phyloP scores from a whole-genome alignment of 2,329 filamentous ascomycete genomes.

The Microsporum canis region DNA sequence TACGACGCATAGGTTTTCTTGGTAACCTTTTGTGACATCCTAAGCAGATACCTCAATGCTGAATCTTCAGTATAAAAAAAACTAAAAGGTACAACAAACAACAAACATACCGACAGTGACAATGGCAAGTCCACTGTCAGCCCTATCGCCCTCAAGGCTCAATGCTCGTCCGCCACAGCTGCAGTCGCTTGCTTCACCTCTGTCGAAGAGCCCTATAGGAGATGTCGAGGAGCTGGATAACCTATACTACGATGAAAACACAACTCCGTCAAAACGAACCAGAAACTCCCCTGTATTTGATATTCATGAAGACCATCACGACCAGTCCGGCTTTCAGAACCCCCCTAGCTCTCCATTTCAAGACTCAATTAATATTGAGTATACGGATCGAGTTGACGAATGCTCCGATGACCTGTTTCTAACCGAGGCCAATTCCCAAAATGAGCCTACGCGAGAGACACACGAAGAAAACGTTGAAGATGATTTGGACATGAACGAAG shows the following conservation, averaged over 20 bases:
- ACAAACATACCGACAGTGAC: neutral
- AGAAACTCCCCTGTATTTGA: constrained; percentile 4
- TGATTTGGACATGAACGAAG: neutral
- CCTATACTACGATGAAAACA: neutral
- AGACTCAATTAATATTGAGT: constrained; percentile 19
- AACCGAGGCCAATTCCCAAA: constrained; percentile 18
- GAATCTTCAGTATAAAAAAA: neutral
- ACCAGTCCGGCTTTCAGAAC: constrained; percentile 8
- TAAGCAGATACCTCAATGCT: neutral
- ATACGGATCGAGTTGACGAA: constrained; percentile 16
- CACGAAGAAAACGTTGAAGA: constrained; percentile 8
- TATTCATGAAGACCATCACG: constrained; percentile 15
- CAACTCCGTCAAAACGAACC: neutral
- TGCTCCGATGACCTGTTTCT: constrained; percentile 9
- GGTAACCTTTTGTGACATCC: neutral
- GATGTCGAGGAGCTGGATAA: neutral
- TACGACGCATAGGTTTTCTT: neutral
- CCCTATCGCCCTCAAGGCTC: neutral
- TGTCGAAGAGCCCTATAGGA: neutral
- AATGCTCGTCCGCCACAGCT: neutral
- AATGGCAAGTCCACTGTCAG: constrained; percentile 3
- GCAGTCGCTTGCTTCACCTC: neutral
- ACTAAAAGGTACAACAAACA: neutral
- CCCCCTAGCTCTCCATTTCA: constrained; percentile 31
- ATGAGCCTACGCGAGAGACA: neutral